phyloP scores from a whole-genome alignment of 441 rosid genomes.

The Hura crepitans region DNA sequence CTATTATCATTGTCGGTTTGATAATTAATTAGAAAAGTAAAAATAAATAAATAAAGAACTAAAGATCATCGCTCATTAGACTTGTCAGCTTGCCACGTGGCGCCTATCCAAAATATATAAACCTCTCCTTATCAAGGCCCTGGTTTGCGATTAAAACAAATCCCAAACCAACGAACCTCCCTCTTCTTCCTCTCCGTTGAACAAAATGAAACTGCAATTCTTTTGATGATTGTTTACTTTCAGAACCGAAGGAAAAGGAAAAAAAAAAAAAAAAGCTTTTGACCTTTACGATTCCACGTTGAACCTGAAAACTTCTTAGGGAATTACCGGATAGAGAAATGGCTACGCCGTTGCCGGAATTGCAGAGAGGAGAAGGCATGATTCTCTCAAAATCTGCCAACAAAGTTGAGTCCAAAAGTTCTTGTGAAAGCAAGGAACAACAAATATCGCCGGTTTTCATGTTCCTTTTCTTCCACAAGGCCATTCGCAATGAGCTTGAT shows the following conservation, averaged over 20 bases:
- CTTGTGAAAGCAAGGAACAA: slow-evolving; percentile 32
- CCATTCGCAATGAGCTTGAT: slow-evolving; percentile 51
- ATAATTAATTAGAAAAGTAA: no score
- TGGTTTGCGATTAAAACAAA: slow-evolving; percentile 17
- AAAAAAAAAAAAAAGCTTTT: no score
- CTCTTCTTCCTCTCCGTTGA: slow-evolving; percentile 27
- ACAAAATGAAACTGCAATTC: slow-evolving; percentile 16
- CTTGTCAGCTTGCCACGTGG: slow-evolving; percentile 44
- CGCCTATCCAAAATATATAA: slow-evolving; percentile 31
- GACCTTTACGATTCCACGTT: neutral
- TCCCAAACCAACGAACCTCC: slow-evolving; percentile 13
- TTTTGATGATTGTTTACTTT: slow-evolving; percentile 3
- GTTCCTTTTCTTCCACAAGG: slow-evolving; percentile 59
- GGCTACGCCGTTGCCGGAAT: slow-evolving; percentile 75
- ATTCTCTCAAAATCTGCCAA: slow-evolving; percentile 35
- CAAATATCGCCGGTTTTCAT: slow-evolving; percentile 51
- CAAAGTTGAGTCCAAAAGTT: slow-evolving; percentile 33
- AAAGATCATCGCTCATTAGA: neutral
- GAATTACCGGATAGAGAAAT: slow-evolving; percentile 29
- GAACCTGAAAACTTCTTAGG: neutral
- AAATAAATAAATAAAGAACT: no score
- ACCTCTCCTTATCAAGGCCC: slow-evolving; percentile 9
- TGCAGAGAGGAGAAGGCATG: slow-evolving; percentile 41
- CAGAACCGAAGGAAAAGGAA: slow-evolving; percentile 12
- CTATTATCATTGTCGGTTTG: no score